Percentiles rank a stretch among this genome's conserved stretches.
phyloP scores from a whole-genome alignment of 441 rosid genomes.

The Manihot esculenta region DNA sequence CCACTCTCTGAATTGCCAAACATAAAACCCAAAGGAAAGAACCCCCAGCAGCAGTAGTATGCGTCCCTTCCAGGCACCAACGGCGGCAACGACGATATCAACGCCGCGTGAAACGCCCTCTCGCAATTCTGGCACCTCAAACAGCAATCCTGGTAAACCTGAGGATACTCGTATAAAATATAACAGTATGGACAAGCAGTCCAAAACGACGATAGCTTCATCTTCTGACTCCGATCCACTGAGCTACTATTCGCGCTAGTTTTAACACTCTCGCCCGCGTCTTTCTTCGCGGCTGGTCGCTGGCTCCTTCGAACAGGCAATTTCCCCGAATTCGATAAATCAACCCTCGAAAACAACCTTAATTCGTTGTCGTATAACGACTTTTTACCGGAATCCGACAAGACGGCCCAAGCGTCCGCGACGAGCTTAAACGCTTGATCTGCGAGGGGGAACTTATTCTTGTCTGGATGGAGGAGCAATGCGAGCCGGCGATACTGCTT shows the following conservation, averaged over 20 bases:
- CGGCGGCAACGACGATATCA: slow-evolving; percentile 62
- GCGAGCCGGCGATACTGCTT: slow-evolving; percentile 81
- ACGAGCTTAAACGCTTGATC: slow-evolving; percentile 90
- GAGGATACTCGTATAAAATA: slow-evolving; percentile 73
- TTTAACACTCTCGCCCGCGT: slow-evolving; percentile 6
- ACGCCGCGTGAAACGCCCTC: slow-evolving; percentile 70
- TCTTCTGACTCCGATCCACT: slow-evolving; percentile 11
- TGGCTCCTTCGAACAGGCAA: slow-evolving; percentile 48
- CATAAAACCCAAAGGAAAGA: slow-evolving; percentile 67
- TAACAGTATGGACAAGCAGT: slow-evolving; percentile 92
- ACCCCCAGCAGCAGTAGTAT: slow-evolving; percentile 89
- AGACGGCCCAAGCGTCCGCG: slow-evolving; percentile 78
- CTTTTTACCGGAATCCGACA: slow-evolving; percentile 58
- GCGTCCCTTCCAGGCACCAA: slow-evolving; percentile 74
- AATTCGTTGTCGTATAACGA: slow-evolving; percentile 59
- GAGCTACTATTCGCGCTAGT: background rate
- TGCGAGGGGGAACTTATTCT: slow-evolving; percentile 70
- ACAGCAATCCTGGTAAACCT: slow-evolving; percentile 69
- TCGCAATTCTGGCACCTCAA: slow-evolving; percentile 65
- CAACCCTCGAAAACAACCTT: slow-evolving; percentile 55
- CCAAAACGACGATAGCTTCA: slow-evolving; percentile 69
- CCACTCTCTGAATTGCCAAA: slow-evolving; percentile 16
- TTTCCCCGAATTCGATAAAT: slow-evolving; percentile 45
- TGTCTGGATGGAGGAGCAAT: slow-evolving; percentile 89
- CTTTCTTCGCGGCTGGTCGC: slow-evolving; percentile 22